Evolutionary conservation across 169 alveolate species (phyloP).

Genomic region (Eimeria necatrix): DNA sequence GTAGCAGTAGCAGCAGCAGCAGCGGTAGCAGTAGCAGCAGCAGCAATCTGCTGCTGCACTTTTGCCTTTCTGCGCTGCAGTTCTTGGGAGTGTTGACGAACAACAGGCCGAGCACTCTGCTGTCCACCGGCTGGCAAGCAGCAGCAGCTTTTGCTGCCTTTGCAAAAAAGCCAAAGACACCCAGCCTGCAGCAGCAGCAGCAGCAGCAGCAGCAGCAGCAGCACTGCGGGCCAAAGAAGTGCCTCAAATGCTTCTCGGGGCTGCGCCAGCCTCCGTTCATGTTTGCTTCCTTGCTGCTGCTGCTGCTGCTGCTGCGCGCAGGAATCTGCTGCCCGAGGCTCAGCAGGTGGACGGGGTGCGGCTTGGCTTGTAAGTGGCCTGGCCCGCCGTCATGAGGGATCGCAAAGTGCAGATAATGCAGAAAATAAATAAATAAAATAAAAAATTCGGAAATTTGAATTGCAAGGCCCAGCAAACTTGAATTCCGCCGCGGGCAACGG

Average conservation of each 20-base stretch:
- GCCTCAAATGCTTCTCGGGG: too few relatives aligned
- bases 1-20: neutral
- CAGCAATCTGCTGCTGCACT: neutral
- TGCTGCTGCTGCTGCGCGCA: neutral
- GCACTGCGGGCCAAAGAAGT: too few relatives aligned
- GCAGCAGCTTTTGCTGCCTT: too few relatives aligned
- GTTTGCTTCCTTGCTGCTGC: too few relatives aligned
- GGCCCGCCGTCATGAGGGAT: too few relatives aligned
- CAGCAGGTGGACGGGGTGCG: neutral
- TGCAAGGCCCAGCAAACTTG: too few relatives aligned
- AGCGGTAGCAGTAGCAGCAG: neutral
- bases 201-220: too few relatives aligned
- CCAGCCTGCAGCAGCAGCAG: too few relatives aligned
- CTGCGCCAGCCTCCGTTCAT: too few relatives aligned
- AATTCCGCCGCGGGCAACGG: neutral
- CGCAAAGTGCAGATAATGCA: neutral
- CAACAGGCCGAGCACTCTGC: slow-evolving; percentile 53
- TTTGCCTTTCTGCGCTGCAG: slow-evolving; percentile 12
- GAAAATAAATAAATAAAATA: neutral
- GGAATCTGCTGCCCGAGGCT: slow-evolving; percentile 31
- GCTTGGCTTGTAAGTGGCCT: neutral
- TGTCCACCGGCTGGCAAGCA: slow-evolving; percentile 77
- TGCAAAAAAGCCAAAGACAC: too few relatives aligned
- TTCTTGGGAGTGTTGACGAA: slow-evolving; percentile 72
- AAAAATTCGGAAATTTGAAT: too few relatives aligned